These are phyloP conservation scores for Sporothrix mexicana DNA, from an alignment of 2,329 filamentous ascomycete species.

Conservation along the genomic window DNA sequence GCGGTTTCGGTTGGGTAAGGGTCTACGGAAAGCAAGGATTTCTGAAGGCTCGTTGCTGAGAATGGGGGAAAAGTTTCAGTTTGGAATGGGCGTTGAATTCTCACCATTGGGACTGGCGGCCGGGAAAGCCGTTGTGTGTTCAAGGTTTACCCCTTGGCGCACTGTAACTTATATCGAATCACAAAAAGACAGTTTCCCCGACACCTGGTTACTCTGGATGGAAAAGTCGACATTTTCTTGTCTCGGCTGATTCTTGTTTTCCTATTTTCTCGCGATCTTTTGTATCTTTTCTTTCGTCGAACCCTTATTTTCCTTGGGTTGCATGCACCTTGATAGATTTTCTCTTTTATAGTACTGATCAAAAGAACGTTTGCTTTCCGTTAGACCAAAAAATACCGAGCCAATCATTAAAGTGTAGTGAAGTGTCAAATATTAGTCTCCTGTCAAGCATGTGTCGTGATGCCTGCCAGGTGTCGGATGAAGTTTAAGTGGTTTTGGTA, in stretches of 20 bases:
- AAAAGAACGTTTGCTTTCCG: slow-evolving; percentile 31
- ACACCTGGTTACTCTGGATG: slow-evolving; percentile 27
- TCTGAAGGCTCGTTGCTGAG: background rate
- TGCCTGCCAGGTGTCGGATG: background rate
- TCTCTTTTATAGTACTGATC: slow-evolving; percentile 32
- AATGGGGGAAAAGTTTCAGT: slow-evolving; percentile 7
- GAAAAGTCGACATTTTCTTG: background rate
- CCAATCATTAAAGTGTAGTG: background rate
- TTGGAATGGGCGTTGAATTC: slow-evolving; percentile 26
- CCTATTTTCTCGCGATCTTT: slow-evolving; percentile 44
- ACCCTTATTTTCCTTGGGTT: slow-evolving; percentile 45
- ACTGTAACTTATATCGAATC: slow-evolving; percentile 66
- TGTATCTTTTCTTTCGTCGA: slow-evolving; percentile 35
- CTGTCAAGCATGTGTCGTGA: no score
- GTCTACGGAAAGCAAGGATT: slow-evolving; percentile 1
- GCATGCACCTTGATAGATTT: slow-evolving; percentile 50
- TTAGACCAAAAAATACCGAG: background rate
- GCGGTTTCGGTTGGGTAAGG: slow-evolving; percentile 21
- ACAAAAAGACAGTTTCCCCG: slow-evolving; percentile 59
- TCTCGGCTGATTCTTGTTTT: slow-evolving; percentile 43
- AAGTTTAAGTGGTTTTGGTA: background rate
- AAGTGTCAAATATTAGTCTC: background rate
- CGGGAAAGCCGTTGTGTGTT: slow-evolving; percentile 33
- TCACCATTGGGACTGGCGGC: slow-evolving; percentile 6
- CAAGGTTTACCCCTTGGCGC: slow-evolving; percentile 38